Evolutionary conservation across 352 stramenopile species (phyloP).

Genomic region (Globisporangium echinulatum): DNA sequence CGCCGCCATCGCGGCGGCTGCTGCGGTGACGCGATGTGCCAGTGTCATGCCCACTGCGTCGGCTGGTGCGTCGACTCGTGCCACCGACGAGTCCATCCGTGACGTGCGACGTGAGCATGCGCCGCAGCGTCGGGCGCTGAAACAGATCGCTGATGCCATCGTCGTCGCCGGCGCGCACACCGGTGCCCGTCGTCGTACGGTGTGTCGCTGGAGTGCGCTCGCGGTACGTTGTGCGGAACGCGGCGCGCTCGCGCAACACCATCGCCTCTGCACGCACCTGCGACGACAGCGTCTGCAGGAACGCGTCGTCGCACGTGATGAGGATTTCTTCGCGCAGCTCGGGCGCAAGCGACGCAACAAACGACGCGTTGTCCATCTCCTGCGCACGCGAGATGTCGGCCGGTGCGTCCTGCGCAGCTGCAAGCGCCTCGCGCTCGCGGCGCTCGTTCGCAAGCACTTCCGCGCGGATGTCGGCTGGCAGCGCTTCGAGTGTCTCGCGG

Average conservation of each 20-base stretch:
- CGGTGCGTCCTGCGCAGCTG: constrained; percentile 55
- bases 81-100: constrained; percentile 30
- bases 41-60: constrained; percentile 31
- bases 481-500: constrained; percentile 92
- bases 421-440: constrained; percentile 80
- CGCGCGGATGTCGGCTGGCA: constrained; percentile 95
- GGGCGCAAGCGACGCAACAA: constrained; percentile 93
- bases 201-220: constrained; percentile 35
- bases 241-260: constrained; percentile 91
- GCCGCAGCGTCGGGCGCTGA: constrained; percentile 62
- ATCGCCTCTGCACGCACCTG: constrained; percentile 94
- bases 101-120: constrained; percentile 76
- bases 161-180: constrained; percentile 22
- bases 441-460: constrained; percentile 96
- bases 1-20: constrained; percentile 31
- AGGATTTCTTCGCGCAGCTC: constrained; percentile 96
- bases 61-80: constrained; percentile 30
- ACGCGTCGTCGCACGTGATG: constrained; percentile 92
- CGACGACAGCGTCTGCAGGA: constrained; percentile 92
- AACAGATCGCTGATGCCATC: constrained; percentile 62
- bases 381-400: constrained; percentile 93
- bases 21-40: constrained; percentile 8
- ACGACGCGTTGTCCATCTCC: constrained; percentile 98
- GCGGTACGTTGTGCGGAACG: constrained; percentile 66
- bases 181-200: constrained; percentile 4